Evolutionary conservation across 164 flowering plant genomes (phyloP), one percentile per base, ranked within the genome.

Genomic region (Protea cynaroides): DNA sequence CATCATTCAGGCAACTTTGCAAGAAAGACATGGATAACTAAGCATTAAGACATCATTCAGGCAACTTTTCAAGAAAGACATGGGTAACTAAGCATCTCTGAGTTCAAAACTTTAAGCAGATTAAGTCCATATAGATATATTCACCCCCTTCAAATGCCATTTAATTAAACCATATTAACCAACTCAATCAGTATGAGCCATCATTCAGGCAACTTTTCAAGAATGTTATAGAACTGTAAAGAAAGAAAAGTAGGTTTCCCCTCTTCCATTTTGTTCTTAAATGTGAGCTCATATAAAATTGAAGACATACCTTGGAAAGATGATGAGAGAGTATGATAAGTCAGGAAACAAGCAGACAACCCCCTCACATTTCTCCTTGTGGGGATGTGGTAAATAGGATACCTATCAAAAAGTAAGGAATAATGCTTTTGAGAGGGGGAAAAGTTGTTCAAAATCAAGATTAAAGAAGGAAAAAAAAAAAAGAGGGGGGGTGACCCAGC

Each of bases 371-470:
- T 71, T 65, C 65, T 71, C 61, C 66, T 67, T 1, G 69, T 55
- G 8, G 91, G 88, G 68, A 86, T 83, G 53, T 81, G 85, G 72
- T 86, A 86, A 12, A 84, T 86, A 6, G 91, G 91, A 61, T 82
- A 86, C 92, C 89, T 86, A 68, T 43, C 1, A 59, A 25, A 3
- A 7, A 49, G 49, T 25, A 18, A 56, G 1, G 34, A 18, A 65
- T 3, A 43, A 22, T n/a, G n/a, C 8, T 18, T 29, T 25, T 10
- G 22, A 65, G 40, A 18, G 5, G 5, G 5, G 5, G 5, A 29
- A 29, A 29, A 29, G 34, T 5, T 29, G 5, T 29, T 29, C 34
- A 29, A 29, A 29, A 29, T 5, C 34, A 29, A 29, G 34, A 29
- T 29, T 2, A 5, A 29, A 29, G 34, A 0, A 29, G 34, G 5